A percentile compares a stretch with the other conserved stretches of the same genome.
These are phyloP conservation scores for Melastoma malabathricum DNA, from an alignment of 345 rosid species.

Conservation along the genomic window DNA sequence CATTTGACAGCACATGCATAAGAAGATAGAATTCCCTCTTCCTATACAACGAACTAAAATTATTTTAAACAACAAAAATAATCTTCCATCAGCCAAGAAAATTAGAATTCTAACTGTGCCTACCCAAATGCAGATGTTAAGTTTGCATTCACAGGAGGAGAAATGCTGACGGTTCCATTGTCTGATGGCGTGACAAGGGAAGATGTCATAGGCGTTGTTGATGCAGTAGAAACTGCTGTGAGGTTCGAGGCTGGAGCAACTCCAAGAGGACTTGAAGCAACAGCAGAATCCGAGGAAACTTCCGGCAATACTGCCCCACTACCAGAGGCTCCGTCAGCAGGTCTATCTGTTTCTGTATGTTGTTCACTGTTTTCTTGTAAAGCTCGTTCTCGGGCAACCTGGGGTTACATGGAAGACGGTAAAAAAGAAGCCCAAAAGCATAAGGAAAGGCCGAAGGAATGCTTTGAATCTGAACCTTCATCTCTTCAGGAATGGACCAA, in stretches of 20 bases:
- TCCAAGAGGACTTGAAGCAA: slow-evolving; percentile 50
- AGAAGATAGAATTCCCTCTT: too few species aligned
- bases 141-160: slow-evolving; percentile 12
- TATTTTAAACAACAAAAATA: too few species aligned
- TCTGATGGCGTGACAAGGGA: slow-evolving; percentile 15
- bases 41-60: too few species aligned
- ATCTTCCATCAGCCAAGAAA: too few species aligned
- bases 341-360: slow-evolving; percentile 25
- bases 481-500: slow-evolving; percentile 94
- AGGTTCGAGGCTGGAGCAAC: slow-evolving; percentile 18
- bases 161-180: slow-evolving; percentile 7
- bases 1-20: too few species aligned
- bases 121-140: slow-evolving; percentile 35
- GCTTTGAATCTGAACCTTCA: slow-evolving; percentile 39
- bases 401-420: slow-evolving; percentile 18
- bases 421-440: slow-evolving; percentile 11
- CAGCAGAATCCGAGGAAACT: slow-evolving; percentile 22
- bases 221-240: slow-evolving; percentile 15
- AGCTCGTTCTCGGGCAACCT: slow-evolving; percentile 96
- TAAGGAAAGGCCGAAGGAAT: not conserved
- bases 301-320: slow-evolving; percentile 29
- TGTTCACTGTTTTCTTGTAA: slow-evolving; percentile 35
- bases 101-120: too few species aligned
- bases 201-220: slow-evolving; percentile 29
- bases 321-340: slow-evolving; percentile 29